Evolutionary conservation across 495 filamentous ascomycete genomes (phyloP).

Genomic region (Aspergillus steynii): DNA sequence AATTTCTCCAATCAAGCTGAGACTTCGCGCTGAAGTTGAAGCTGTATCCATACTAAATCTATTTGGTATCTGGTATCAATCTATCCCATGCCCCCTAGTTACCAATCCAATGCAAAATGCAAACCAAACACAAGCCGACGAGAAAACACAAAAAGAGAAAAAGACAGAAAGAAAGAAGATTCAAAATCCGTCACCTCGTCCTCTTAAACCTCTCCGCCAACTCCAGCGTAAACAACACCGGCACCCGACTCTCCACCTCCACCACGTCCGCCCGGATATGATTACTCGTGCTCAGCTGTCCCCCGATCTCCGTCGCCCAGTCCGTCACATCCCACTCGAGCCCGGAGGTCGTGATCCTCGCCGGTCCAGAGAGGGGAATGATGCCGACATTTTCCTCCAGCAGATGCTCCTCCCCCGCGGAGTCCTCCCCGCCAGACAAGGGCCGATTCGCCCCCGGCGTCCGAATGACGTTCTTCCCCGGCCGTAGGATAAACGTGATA

Average conservation of each 20-base stretch:
- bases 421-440: not conserved
- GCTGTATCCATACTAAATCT: not conserved
- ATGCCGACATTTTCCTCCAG: conserved; percentile 77
- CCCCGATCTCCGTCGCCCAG: conserved; percentile 81
- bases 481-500: conserved; percentile 73
- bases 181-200: conserved; percentile 3
- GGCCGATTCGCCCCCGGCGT: conserved; percentile 44
- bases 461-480: conserved; percentile 67
- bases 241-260: conserved; percentile 61
- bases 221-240: conserved; percentile 86
- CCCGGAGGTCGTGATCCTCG: conserved; percentile 72
- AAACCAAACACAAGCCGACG: not conserved
- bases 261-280: conserved; percentile 63
- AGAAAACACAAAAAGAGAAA: not conserved
- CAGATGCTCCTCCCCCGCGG: conserved; percentile 19
- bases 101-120: not conserved
- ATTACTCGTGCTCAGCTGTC: conserved; percentile 90
- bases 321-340: conserved; percentile 86
- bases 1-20: not conserved
- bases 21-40: not conserved
- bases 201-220: conserved; percentile 50
- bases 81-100: not conserved
- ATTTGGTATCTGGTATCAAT: not conserved
- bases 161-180: not conserved
- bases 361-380: conserved; percentile 73